A percentile compares a stretch with the other conserved stretches of the same genome.
Evolutionary conservation across 2,329 filamentous ascomycete species (phyloP).

Genomic region (Ophiocordyceps polyrhachis-furcata): DNA sequence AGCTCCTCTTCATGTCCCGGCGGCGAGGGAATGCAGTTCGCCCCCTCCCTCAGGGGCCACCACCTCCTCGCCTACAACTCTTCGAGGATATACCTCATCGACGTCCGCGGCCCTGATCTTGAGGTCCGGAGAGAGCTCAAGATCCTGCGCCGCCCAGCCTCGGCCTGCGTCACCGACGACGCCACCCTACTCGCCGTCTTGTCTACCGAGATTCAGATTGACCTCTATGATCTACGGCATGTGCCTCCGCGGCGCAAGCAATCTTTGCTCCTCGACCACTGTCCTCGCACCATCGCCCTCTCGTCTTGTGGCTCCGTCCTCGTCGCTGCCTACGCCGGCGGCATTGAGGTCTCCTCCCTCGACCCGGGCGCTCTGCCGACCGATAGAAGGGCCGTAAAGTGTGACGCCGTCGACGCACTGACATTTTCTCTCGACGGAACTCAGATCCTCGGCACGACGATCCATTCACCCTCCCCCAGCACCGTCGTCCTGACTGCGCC

Average conservation of each 20-base stretch:
- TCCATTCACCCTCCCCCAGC: constrained; percentile 42
- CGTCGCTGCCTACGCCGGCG: constrained; percentile 68
- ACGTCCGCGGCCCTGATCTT: constrained; percentile 40
- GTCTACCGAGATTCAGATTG: constrained; percentile 66
- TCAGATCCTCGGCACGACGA: constrained; percentile 59
- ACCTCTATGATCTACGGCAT: constrained; percentile 57
- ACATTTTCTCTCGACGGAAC: constrained; percentile 63
- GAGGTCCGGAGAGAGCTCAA: constrained; percentile 61
- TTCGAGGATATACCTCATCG: constrained; percentile 63
- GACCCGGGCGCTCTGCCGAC: constrained; percentile 42
- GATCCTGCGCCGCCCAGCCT: constrained; percentile 54
- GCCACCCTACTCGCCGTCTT: constrained; percentile 60
- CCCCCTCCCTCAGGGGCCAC: constrained; percentile 56
- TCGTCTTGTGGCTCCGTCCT: constrained; percentile 69
- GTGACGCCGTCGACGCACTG: constrained; percentile 54
- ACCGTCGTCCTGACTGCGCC: constrained; percentile 65
- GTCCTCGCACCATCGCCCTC: constrained; percentile 58
- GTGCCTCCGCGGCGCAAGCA: constrained; percentile 51
- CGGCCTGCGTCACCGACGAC: constrained; percentile 64
- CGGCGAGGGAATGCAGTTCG: constrained; percentile 73
- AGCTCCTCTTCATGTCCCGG: constrained; percentile 70
- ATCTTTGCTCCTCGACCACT: constrained; percentile 60
- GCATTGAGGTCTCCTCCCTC: constrained; percentile 73
- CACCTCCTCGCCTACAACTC: constrained; percentile 69
- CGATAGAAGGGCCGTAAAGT: constrained; percentile 60